Evolutionary conservation across 768 basidiomycete species (phyloP).

Genomic region (Termitomyces sp.): DNA sequence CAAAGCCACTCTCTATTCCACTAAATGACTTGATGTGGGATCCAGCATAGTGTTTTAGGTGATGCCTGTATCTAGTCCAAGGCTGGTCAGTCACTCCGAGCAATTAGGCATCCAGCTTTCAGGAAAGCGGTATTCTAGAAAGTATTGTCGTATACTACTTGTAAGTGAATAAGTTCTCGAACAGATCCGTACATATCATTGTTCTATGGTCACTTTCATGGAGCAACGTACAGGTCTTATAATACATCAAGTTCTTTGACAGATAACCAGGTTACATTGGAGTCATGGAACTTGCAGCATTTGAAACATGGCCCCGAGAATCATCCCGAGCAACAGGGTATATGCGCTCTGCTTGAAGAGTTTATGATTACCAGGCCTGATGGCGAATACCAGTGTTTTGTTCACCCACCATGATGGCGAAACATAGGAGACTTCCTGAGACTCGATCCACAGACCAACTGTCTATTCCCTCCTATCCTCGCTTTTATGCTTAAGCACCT

Average conservation of each 20-base stretch:
- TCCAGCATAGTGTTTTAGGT: conserved; percentile 27
- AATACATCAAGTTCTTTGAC: too few species aligned
- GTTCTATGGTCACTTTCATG: neutral
- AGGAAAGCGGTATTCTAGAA: neutral
- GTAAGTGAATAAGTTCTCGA: neutral
- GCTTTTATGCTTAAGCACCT: neutral
- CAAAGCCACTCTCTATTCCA: conserved; percentile 57
- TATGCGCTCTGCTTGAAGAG: neutral
- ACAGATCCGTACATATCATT: neutral
- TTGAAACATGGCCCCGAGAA: neutral
- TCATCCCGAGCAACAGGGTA: neutral
- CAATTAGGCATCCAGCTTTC: neutral
- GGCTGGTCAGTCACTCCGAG: too few species aligned
- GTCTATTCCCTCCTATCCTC: neutral
- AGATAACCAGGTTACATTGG: neutral
- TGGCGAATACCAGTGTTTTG: neutral
- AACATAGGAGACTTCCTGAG: neutral
- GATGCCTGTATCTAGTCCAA: neutral
- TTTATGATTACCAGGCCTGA: neutral
- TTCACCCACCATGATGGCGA: neutral
- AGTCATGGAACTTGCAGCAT: neutral
- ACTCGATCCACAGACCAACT: neutral
- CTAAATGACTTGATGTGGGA: conserved; percentile 74
- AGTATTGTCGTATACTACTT: too few species aligned
- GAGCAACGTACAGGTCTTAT: neutral